Conservation (phyloP, 352 stramenopile species). For the Globisporangium barbulae region DNA sequence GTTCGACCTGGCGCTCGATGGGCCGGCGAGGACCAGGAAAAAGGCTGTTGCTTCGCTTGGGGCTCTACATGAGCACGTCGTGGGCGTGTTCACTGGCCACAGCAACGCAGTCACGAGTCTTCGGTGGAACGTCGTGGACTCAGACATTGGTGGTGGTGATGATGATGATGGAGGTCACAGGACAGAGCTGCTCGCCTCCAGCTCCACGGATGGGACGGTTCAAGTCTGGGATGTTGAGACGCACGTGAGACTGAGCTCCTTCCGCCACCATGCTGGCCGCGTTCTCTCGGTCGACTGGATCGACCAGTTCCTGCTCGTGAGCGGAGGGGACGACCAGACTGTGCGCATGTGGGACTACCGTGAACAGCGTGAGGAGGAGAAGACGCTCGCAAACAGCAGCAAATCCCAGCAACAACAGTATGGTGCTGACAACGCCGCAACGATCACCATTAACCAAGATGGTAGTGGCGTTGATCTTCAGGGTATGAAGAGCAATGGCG, state of each 20-base stretch:
- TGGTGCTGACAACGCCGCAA: background rate
- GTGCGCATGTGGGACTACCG: conserved; percentile 59
- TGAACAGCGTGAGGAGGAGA: conserved; percentile 17
- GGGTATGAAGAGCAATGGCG: background rate
- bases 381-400: background rate
- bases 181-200: conserved; percentile 37
- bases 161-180: background rate
- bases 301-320: conserved; percentile 35
- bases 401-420: background rate
- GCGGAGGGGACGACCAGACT: conserved; percentile 66
- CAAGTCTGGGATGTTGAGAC: conserved; percentile 47
- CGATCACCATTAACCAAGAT: background rate
- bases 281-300: conserved; percentile 63
- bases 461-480: background rate
- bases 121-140: conserved; percentile 25
- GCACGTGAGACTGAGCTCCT: conserved; percentile 26
- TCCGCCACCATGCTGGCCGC: conserved; percentile 45
- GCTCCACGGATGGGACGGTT: conserved; percentile 47
- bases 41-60: background rate
- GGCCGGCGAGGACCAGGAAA: background rate
- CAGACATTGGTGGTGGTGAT: background rate
- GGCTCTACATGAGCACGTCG: conserved; percentile 13
- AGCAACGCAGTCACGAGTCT: conserved; percentile 41
- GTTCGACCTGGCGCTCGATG: conserved; percentile 22
- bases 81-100: conserved; percentile 34